Evolutionary conservation across 805 yeast genomes (phyloP), one percentile per base, ranked within the genome.

Genomic region (Kluyveromyces nonfermentans): DNA sequence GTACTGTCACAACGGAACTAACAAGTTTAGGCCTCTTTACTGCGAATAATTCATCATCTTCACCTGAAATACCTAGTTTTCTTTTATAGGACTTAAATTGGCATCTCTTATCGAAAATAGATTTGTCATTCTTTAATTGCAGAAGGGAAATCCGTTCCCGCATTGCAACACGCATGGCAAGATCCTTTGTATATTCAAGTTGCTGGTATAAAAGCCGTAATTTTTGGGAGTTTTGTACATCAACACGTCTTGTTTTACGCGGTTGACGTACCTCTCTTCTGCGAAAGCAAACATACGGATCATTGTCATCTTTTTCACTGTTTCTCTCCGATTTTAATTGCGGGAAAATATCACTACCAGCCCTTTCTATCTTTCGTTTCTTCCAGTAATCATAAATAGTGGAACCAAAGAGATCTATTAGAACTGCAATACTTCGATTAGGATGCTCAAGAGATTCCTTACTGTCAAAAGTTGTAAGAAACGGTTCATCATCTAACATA

Each of bases 201-300:
- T 93, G 95, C 47, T 74, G 73, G 49, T 83, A 85, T 28, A 93
- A 68, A 45, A 75, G 61, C 18, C 93, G 74, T 40, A 93, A 70
- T 50, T 89, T 77, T 62, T 89, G 97, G 12, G 88, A 82, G 52
- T 93, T 87, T 54, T 87, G 85, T 30, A 85, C 76, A 67, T 93
- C 98, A 0, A 96, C 85, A 50, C 97, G 78, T 63, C 98, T 78
- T 0, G 98, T 93, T 63, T 93, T 93, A 63, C 98, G 82, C 25
- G 94, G 93, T 59, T 85, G 97, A 51, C 98, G 78, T 51, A 87
- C 82, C 58, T 89, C 97, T 63, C 98, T 82, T 52, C 96, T 80
- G 56, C 98, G 77, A 71, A 93, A 93, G 68, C 97, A 87, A 34
- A 87, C 82, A 63, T 93, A 93, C 1, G 98, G 97, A 62, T 93